Base-by-base conservation (phyloP, 2,329 filamentous ascomycete genomes). In the Cordyceps farinosa region DNA sequence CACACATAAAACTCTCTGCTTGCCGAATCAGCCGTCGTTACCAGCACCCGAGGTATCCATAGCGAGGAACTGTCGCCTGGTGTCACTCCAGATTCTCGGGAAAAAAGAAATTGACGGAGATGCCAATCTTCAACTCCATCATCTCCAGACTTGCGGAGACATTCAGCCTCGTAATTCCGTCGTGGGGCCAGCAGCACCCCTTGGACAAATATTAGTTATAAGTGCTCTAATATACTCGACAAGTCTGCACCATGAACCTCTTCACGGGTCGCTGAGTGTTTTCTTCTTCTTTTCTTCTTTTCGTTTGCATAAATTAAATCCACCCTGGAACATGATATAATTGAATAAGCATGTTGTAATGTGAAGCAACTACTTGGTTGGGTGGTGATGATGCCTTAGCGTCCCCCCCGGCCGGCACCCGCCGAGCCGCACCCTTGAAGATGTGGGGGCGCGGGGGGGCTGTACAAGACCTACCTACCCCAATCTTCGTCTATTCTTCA, bases 371-470 rank as follows among this genome's bases (percentile, higher is more conserved):
- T 15, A 11, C 13, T 22, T 45, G 17, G 3, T 22, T 13, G 27
- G 5, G n/a, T 45, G 44, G 40, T n/a, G 27, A 48, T 29, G 45
- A 15, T 48, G 27, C 22, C 27, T 29, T 17, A 48, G 45, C 27
- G 45, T 15, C 15, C 47, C 13, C 11, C 32, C 52, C 54, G 61
- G 61, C 61, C 61, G 61, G 61, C 54, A 58, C 61, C 61, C 61
- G 54, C 61, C 61, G 61, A 63, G 61, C 47, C 45, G 45, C 61
- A 45, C 13, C 17, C n/a, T 17, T 9, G 15, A n/a, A 17, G 32
- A 30, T 61, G 40, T 61, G 48, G 59, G 45, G 50, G 34, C 27
- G 57, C 29, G 59, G 55, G 32, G 54, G 27, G n/a, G 13, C 27
- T 32, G 13, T 11, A 15, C 38, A 32, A 29, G n/a, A 27, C 15